phyloP scores from a whole-genome alignment of 164 flowering plant species.

The Echeveria elegans region DNA sequence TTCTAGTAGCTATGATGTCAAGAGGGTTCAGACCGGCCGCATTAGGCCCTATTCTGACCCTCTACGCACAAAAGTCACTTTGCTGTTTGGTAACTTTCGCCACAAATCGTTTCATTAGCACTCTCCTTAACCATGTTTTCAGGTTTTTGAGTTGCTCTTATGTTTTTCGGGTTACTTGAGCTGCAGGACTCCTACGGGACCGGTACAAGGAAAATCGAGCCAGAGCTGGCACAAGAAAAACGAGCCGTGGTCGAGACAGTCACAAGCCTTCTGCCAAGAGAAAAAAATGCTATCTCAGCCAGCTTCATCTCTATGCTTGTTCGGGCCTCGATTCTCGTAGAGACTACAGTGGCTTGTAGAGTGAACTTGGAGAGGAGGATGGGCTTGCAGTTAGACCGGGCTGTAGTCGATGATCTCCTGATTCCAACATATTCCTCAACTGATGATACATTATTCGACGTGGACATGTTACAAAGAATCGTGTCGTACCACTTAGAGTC shows the following conservation, averaged over 20 bases:
- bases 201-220: slow-evolving; percentile 69
- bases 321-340: slow-evolving; percentile 69
- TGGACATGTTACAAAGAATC: slow-evolving; percentile 74
- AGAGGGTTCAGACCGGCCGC: slow-evolving; percentile 76
- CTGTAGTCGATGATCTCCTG: slow-evolving; percentile 77
- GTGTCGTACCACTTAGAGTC: slow-evolving; percentile 55
- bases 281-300: slow-evolving; percentile 65
- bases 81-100: slow-evolving; percentile 72
- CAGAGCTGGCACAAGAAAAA: slow-evolving; percentile 72
- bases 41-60: slow-evolving; percentile 83
- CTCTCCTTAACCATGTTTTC: neutral
- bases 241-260: slow-evolving; percentile 78
- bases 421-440: slow-evolving; percentile 71
- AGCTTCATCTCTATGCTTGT: slow-evolving; percentile 85
- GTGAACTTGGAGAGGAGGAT: slow-evolving; percentile 87
- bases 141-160: neutral
- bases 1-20: slow-evolving; percentile 73
- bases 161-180: neutral
- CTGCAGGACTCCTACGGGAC: slow-evolving; percentile 72
- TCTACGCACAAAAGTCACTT: slow-evolving; percentile 87
- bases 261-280: slow-evolving; percentile 83
- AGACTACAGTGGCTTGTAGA: slow-evolving; percentile 84
- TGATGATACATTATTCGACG: slow-evolving; percentile 76
- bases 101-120: neutral
- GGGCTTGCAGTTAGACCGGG: slow-evolving; percentile 66